A percentile compares a stretch with the other conserved stretches of the same genome.
Evolutionary conservation across 2,329 filamentous ascomycete genomes (phyloP).

Genomic region (Kalmusia sp.): DNA sequence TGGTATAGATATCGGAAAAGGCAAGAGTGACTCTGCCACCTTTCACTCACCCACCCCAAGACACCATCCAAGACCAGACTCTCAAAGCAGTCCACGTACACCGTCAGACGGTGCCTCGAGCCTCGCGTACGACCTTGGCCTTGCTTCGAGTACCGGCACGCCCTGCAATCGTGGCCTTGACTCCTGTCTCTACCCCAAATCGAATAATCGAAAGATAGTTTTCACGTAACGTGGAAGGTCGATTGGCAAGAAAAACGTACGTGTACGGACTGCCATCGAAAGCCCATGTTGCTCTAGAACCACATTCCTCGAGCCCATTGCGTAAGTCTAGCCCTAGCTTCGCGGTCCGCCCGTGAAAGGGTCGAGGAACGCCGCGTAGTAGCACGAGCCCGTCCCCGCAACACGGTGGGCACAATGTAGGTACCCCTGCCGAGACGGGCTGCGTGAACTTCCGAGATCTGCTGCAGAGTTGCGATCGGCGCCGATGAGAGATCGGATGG

Average conservation of each 20-base stretch:
- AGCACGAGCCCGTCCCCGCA: not conserved
- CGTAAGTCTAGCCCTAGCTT: slow-evolving; percentile 1
- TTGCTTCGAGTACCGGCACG: not conserved
- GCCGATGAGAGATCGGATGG: too few relatives aligned
- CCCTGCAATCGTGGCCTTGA: not conserved
- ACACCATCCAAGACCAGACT: not conserved
- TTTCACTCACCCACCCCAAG: not conserved
- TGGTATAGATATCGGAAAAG: not conserved
- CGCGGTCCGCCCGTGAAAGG: not conserved
- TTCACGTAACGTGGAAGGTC: too few relatives aligned
- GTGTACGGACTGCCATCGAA: too few relatives aligned
- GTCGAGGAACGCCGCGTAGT: not conserved
- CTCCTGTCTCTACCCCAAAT: not conserved
- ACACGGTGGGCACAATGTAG: not conserved
- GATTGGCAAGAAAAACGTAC: too few relatives aligned
- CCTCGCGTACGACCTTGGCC: slow-evolving; percentile 3
- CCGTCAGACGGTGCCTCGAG: not conserved
- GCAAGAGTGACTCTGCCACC: not conserved
- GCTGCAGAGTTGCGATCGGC: not conserved
- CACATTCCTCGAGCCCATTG: not conserved
- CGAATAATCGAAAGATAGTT: too few relatives aligned
- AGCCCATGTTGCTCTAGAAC: too few relatives aligned
- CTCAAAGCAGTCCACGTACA: not conserved
- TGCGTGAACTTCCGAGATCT: not conserved
- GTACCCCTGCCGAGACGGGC: not conserved